Conservation (phyloP, 331 rosid genomes). For the Cydonia oblonga region DNA sequence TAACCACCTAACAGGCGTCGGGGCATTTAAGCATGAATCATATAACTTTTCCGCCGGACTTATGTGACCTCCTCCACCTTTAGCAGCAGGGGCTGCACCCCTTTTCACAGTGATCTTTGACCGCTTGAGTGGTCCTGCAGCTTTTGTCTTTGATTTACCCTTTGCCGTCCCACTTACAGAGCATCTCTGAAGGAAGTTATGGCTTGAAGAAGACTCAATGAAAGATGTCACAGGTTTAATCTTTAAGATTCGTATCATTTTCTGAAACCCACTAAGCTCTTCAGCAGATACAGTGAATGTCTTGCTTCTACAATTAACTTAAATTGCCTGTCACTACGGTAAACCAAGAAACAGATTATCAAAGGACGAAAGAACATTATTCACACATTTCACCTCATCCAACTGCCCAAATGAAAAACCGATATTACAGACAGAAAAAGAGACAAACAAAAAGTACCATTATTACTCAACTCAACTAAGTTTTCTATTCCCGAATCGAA, state of each 20-base stretch:
- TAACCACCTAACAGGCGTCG: conserved; percentile 63
- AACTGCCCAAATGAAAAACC: no score
- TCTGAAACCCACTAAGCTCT: not conserved
- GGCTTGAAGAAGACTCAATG: conserved; percentile 18
- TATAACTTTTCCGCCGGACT: conserved; percentile 42
- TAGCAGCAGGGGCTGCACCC: conserved; percentile 16
- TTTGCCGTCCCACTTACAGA: conserved; percentile 73
- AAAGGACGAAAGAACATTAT: not conserved
- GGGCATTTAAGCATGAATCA: conserved; percentile 65
- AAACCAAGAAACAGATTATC: not conserved
- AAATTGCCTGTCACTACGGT: not conserved
- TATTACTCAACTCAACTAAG: no score
- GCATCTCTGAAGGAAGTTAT: conserved; percentile 58
- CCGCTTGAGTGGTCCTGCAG: conserved; percentile 44
- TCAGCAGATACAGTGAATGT: not conserved
- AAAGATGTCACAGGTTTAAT: conserved; percentile 20
- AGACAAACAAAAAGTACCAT: no score
- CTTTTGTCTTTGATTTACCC: conserved; percentile 64
- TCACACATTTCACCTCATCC: not conserved
- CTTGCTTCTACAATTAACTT: not conserved
- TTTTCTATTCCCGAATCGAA: no score
- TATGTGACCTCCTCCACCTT: conserved; percentile 24
- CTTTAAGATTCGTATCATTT: conserved; percentile 47
- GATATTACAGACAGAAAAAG: no score
- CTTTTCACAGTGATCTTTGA: conserved; percentile 42